Evolutionary conservation across 257 asterid species (phyloP).

Genomic region (Salvia miltiorrhiza): DNA sequence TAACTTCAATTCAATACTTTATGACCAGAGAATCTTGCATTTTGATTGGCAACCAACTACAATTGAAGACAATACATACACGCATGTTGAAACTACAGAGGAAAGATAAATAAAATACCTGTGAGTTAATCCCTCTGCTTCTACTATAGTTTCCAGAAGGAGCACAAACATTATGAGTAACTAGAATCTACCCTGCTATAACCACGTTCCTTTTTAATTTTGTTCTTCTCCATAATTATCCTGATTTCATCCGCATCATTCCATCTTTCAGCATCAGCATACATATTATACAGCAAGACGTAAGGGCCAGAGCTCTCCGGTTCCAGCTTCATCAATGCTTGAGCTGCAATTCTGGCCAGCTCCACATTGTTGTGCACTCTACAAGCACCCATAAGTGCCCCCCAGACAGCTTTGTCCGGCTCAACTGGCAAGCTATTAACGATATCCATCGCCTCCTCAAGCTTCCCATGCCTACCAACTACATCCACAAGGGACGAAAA

Average conservation of each 20-base stretch:
- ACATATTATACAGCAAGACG: conserved; percentile 60
- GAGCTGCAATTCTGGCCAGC: conserved; percentile 34
- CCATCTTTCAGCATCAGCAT: conserved; percentile 71
- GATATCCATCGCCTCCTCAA: conserved; percentile 70
- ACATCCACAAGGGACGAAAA: conserved; percentile 76
- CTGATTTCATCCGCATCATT: conserved; percentile 71
- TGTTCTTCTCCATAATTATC: conserved; percentile 53
- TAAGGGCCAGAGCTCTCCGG: conserved; percentile 83
- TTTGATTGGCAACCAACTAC: background rate
- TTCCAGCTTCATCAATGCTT: conserved; percentile 63
- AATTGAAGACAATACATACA: background rate
- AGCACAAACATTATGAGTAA: conserved; percentile 10
- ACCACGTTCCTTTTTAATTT: conserved; percentile 52
- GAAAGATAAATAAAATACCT: conserved; percentile 43
- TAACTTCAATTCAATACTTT: background rate
- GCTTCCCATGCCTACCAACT: conserved; percentile 59
- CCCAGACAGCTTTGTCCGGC: conserved; percentile 85
- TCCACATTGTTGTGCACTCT: conserved; percentile 21
- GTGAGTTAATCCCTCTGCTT: conserved; percentile 55
- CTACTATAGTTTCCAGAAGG: background rate
- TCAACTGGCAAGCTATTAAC: conserved; percentile 51
- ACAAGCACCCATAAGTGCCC: conserved; percentile 81
- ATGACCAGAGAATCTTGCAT: background rate
- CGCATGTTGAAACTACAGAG: background rate
- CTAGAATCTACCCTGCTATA: conserved; percentile 57